These are phyloP conservation scores for Phytophthora crassamura DNA, from an alignment of 352 stramenopile genomes.

Conservation along the genomic window DNA sequence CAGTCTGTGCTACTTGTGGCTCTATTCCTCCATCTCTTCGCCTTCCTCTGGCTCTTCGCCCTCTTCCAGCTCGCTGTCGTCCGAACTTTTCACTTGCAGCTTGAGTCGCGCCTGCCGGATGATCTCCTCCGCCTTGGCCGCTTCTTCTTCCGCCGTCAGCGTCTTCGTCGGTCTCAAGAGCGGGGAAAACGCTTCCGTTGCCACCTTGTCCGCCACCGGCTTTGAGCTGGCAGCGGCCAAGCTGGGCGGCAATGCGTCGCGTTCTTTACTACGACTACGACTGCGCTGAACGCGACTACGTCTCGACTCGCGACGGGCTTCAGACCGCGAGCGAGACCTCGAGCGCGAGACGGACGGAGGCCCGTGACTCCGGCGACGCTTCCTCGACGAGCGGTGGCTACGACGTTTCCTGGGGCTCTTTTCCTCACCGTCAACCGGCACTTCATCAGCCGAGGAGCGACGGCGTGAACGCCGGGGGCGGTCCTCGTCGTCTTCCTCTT, in stretches of 20 bases:
- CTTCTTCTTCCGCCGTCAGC: constrained; percentile 56
- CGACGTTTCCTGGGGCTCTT: constrained; percentile 37
- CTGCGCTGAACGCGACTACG: constrained; percentile 27
- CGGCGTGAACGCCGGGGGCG: constrained; percentile 40
- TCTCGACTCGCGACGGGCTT: constrained; percentile 27
- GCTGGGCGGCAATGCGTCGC: constrained; percentile 32
- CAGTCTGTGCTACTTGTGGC: not conserved
- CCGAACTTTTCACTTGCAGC: constrained; percentile 45
- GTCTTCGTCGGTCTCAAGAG: constrained; percentile 21
- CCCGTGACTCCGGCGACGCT: constrained; percentile 33
- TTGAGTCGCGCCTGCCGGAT: constrained; percentile 73
- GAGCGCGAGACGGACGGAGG: constrained; percentile 49
- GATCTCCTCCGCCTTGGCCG: constrained; percentile 65
- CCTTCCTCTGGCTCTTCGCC: constrained; percentile 62
- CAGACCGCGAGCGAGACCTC: constrained; percentile 44
- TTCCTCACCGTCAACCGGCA: constrained; percentile 36
- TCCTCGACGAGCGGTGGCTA: constrained; percentile 27
- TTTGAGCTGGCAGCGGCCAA: constrained; percentile 23
- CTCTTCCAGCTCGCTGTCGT: constrained; percentile 68
- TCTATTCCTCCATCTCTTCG: constrained; percentile 37
- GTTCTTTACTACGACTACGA: constrained; percentile 38
- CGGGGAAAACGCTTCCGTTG: constrained; percentile 19
- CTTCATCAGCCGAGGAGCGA: constrained; percentile 31
- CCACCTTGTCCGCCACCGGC: constrained; percentile 5
- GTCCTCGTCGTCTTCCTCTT: constrained; percentile 28